Conservation (phyloP, 345 rosid species). For the Eucalyptus globulus region DNA sequence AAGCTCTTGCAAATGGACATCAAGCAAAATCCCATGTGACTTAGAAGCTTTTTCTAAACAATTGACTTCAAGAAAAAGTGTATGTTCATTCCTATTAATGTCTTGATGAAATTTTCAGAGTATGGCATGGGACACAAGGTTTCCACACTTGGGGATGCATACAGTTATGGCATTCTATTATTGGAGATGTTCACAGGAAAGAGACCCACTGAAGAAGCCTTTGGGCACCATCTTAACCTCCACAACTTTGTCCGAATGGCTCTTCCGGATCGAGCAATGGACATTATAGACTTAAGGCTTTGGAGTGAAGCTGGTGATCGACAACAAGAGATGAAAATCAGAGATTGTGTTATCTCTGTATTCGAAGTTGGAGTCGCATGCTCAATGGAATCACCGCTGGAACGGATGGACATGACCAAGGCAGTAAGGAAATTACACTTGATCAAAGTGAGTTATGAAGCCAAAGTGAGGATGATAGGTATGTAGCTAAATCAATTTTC, state of each 20-base stretch:
- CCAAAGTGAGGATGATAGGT: neutral
- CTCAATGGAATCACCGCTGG: neutral
- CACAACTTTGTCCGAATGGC: neutral
- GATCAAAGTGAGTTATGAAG: neutral
- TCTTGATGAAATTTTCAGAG: neutral
- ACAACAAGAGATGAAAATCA: neutral
- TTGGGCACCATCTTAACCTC: neutral
- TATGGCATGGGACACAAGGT: neutral
- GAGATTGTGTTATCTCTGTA: neutral
- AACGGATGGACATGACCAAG: neutral
- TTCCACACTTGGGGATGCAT: neutral
- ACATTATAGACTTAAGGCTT: neutral
- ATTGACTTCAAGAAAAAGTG: no score
- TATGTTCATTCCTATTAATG: no score
- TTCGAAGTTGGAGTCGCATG: neutral
- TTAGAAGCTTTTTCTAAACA: no score
- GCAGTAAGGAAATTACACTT: no score
- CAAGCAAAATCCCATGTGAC: neutral
- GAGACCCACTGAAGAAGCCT: neutral
- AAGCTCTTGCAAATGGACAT: neutral
- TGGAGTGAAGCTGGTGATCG: neutral
- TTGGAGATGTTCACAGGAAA: neutral
- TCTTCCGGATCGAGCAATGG: neutral
- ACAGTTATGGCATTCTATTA: neutral
- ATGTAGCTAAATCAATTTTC: neutral